Conservation (phyloP, 768 basidiomycete species). For the Megacollybia marginata region DNA sequence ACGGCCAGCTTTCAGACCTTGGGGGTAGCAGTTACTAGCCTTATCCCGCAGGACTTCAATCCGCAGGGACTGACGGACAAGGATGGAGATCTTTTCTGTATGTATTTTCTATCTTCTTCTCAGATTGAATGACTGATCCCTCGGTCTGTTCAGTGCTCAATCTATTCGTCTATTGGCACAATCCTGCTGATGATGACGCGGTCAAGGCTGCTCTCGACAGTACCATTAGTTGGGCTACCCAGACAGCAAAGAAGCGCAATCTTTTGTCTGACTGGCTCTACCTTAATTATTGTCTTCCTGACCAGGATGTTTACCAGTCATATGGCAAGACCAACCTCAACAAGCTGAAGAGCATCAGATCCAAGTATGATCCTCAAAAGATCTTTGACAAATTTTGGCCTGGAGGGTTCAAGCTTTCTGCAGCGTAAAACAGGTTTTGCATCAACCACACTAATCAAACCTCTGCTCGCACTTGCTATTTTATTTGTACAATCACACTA, state of each 20-base stretch:
- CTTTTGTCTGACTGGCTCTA: not conserved
- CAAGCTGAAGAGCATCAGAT: not conserved
- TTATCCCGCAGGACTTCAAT: too few species aligned
- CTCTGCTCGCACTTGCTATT: not conserved
- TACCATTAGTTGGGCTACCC: not conserved
- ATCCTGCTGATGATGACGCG: not conserved
- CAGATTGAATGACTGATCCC: not conserved
- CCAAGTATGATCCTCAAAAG: slow-evolving; percentile 1
- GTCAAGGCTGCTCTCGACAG: not conserved
- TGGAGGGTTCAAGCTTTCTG: slow-evolving; percentile 5
- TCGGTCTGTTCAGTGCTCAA: not conserved
- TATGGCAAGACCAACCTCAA: not conserved
- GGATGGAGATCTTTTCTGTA: not conserved
- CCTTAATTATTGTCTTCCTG: slow-evolving; percentile 1
- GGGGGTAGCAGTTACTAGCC: not conserved
- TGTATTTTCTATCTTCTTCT: not conserved
- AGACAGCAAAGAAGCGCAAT: not conserved
- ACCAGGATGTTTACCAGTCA: not conserved
- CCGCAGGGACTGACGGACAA: too few species aligned
- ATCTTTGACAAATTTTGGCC: slow-evolving; percentile 1
- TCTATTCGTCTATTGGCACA: not conserved
- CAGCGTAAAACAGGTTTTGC: not conserved
- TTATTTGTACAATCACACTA: too few species aligned
- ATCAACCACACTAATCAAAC: not conserved
- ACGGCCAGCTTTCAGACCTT: not conserved